Base-by-base conservation (phyloP, 495 filamentous ascomycete species). In the Neurospora sp. region DNA sequence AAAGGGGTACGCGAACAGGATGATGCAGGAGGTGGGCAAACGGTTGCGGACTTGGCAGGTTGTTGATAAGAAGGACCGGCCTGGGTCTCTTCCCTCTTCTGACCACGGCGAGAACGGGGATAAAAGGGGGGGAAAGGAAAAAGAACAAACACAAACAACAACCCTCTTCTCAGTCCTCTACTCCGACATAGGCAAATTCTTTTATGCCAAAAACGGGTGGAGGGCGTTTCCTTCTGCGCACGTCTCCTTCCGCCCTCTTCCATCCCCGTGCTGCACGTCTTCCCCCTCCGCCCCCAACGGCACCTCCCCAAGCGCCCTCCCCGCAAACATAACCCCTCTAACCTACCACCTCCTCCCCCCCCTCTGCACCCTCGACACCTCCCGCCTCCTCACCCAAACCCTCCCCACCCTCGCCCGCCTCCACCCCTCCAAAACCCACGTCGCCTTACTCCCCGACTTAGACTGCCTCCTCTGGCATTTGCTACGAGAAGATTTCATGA, bases 131-230 rank as follows among this genome's bases (percentile, higher is more conserved):
- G 79, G 79, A 31, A 80, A 53, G 39, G 0, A 41, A 41, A 41
- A 4, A 12, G 39, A 41, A 16, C 12, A 41, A 18, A 6, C 3
- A 12, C 37, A 42, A 9, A 47, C 68, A 31, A 69, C 68, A 39
- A 69, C 81, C 16, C 72, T 89, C 22, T 94, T 92, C 78, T 91
- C 90, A 9, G 88, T 95, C 35, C 81, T 99, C 40, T 99, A 91
- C 81, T 98, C 94, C 10, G 96, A 99, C 80, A 97, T 99, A 76
- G 96, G 96, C 4, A 97, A 96, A 84, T 81, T 81, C n/a, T 98
- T 96, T 81, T 99, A 98, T 80, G 87, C 93, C 8, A 86, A 85
- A 69, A 87, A 88, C 74, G 96, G 94, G 38, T 99, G 96, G 96
- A 81, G 87, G 70, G 86, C 91, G 0, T 94, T 90, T 75, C 81